Percentiles rank a stretch among this genome's conserved stretches.
Evolutionary conservation across 1,284 basidiomycete species (phyloP).

Genomic region (Rhodotorula sp.): DNA sequence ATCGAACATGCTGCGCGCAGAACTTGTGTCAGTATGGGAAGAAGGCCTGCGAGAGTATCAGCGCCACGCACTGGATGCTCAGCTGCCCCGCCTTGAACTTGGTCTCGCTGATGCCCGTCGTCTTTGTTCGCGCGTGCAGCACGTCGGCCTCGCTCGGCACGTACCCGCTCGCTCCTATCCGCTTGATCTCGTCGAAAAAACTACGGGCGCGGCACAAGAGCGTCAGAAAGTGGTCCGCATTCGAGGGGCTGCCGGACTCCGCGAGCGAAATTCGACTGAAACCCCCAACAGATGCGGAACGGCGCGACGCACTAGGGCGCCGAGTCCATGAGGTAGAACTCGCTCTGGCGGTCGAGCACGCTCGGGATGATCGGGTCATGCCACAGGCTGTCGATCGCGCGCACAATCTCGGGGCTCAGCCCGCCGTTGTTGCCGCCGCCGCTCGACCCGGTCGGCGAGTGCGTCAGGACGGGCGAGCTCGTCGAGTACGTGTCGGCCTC

Average conservation of each 20-base stretch:
- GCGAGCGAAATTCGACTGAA: constrained; percentile 28
- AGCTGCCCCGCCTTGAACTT: constrained; percentile 54
- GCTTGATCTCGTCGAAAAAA: constrained; percentile 82
- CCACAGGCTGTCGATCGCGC: constrained; percentile 63
- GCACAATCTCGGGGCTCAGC: constrained; percentile 49
- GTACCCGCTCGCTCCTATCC: constrained; percentile 78
- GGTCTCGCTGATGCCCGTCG: constrained; percentile 90
- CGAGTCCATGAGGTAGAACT: constrained; percentile 97
- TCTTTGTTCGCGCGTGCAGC: constrained; percentile 83
- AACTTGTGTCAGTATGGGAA: too few species aligned
- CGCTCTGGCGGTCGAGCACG: constrained; percentile 80
- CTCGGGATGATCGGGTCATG: constrained; percentile 83
- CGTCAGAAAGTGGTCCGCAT: not conserved
- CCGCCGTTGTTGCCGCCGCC: constrained; percentile 37
- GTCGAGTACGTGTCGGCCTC: constrained; percentile 50
- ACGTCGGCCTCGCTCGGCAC: constrained; percentile 87
- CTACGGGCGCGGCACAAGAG: constrained; percentile 54
- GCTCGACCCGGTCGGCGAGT: constrained; percentile 3
- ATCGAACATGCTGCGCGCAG: constrained; percentile 67
- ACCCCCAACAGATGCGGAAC: constrained; percentile 40
- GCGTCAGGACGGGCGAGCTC: constrained; percentile 5
- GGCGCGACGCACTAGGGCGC: constrained; percentile 74
- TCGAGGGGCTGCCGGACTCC: not conserved
- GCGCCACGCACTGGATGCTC: constrained; percentile 53
- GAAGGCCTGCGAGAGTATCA: not conserved